Base-by-base conservation (phyloP, 1,284 basidiomycete species). In the Malassezia yamatoensis region DNA sequence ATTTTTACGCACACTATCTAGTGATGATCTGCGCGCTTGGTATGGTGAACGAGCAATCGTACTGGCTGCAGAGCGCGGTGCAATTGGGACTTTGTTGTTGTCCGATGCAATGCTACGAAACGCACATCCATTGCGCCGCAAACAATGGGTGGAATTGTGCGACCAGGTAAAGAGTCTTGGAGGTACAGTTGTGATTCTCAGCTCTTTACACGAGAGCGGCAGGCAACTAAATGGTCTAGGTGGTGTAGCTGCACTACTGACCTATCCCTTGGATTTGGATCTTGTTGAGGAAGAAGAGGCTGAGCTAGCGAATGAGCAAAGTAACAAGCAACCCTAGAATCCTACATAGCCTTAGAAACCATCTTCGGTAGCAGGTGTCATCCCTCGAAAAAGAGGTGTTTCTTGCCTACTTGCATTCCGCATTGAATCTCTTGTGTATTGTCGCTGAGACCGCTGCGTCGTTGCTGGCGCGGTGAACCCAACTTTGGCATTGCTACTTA, bases 201-300 rank as follows among this genome's bases (percentile, higher is more conserved):
- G 90, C 7, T 93, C 88, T 67, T 96, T 98, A 93, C 94, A 99
- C 75, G 93, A 98, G 76, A 89, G 87, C 24, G 94, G 94, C 18
- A 63, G 65, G 20, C 71, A 98, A 76, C 79, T 99, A 29, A 96
- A 96, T 75, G 85, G 91, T 62, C 76, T 98, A 45, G 91, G 90
- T 5, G 94, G 94, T 1, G 85, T 98, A 38, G 93, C 93, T 10
- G 93, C 94, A 1, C 89, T 98, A 54, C 77, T 99, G 54, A 96
- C 89, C 1, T 99, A 90, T 76, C 94, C 94, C 1, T 78, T 99
- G 24, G 94, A 99, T 70, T 79, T 98, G 16, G 94, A 98, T 76
- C 70, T 76, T 29, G 68, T 83, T 39, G 71, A 73, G 48, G 69
- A 69, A 49, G 72, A 74, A 9, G 90, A 94, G 75, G 60, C 59